Evolutionary conservation across 2,329 filamentous ascomycete species (phyloP).

Genomic region (Fusarium cyanostomum): DNA sequence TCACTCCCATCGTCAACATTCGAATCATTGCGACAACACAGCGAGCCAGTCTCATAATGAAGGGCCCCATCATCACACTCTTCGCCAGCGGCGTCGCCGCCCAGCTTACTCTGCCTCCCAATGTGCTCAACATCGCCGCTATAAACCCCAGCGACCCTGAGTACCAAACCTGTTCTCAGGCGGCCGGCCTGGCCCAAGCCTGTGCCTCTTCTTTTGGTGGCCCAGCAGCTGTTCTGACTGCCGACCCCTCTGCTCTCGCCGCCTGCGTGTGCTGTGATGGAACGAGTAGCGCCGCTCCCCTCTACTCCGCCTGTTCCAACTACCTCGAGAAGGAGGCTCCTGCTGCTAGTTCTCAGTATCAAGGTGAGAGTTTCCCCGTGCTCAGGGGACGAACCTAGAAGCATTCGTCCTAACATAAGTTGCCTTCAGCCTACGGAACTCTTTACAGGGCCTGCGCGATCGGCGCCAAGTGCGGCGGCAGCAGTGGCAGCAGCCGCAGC

Average conservation of each 20-base stretch:
- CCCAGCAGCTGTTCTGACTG: conserved; percentile 33
- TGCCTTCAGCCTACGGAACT: conserved; percentile 37
- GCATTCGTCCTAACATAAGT: conserved; percentile 13
- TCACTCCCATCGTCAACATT: conserved; percentile 1
- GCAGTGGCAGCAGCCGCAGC: neutral
- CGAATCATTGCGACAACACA: neutral
- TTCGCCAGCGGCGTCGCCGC: conserved; percentile 41
- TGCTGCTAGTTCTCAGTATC: conserved; percentile 32
- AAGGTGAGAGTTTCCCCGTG: conserved; percentile 34
- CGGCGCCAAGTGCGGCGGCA: conserved; percentile 14
- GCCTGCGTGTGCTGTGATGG: conserved; percentile 45
- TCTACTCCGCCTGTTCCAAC: conserved; percentile 44
- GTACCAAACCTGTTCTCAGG: conserved; percentile 39
- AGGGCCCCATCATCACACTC: conserved; percentile 33
- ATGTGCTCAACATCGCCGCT: conserved; percentile 37
- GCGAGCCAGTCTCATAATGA: conserved; percentile 35
- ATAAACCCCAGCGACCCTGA: conserved; percentile 38
- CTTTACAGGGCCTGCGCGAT: conserved; percentile 40
- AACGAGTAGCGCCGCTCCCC: conserved; percentile 31
- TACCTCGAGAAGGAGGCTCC: conserved; percentile 42
- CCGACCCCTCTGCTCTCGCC: conserved; percentile 35
- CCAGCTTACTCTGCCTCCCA: conserved; percentile 37
- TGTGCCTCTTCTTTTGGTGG: conserved; percentile 42
- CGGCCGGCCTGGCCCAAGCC: conserved; percentile 27
- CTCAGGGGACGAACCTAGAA: neutral